Conservation (phyloP, 2,329 filamentous ascomycete genomes). For the Exserohilum rostratum region DNA sequence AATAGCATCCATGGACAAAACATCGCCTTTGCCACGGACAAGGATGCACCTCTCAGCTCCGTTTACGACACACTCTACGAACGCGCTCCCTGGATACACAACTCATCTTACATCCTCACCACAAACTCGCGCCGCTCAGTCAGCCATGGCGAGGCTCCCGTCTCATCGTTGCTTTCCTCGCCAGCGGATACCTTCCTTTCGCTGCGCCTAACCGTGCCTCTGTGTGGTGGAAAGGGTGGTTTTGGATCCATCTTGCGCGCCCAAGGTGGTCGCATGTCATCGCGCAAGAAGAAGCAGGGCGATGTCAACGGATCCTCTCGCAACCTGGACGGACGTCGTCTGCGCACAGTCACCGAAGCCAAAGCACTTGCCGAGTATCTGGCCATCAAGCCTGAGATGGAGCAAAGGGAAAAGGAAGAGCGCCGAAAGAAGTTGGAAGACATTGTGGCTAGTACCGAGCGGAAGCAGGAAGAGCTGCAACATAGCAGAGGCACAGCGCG, state of each 20-base stretch:
- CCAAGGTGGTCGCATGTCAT: constrained; percentile 96
- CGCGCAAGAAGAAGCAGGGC: constrained; percentile 83
- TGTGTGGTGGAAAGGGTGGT: constrained; percentile 94
- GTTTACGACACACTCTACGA: constrained; percentile 67
- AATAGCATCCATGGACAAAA: constrained; percentile 83
- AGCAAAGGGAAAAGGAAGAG: constrained; percentile 88
- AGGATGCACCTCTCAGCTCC: constrained; percentile 69
- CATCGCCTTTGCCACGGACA: constrained; percentile 78
- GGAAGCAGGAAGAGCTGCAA: constrained; percentile 80
- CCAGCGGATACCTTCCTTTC: constrained; percentile 73
- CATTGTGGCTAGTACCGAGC: constrained; percentile 83
- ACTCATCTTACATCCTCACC: constrained; percentile 74
- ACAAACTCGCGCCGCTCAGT: constrained; percentile 80
- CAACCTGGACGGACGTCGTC: constrained; percentile 86
- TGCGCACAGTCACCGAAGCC: constrained; percentile 92
- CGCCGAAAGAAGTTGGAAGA: constrained; percentile 84
- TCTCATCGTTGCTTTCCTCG: constrained; percentile 67
- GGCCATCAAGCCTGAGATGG: constrained; percentile 96
- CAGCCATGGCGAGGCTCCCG: constrained; percentile 57
- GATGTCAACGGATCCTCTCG: constrained; percentile 90
- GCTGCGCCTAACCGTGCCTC: constrained; percentile 76
- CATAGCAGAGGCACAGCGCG: constrained; percentile 69
- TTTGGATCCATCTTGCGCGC: constrained; percentile 97
- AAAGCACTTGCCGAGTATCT: constrained; percentile 95
- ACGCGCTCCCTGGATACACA: constrained; percentile 63